Evolutionary conservation across 108 stramenopile species (phyloP), one percentile per base, ranked within the genome.

Genomic region (Craspedostauros australis): DNA sequence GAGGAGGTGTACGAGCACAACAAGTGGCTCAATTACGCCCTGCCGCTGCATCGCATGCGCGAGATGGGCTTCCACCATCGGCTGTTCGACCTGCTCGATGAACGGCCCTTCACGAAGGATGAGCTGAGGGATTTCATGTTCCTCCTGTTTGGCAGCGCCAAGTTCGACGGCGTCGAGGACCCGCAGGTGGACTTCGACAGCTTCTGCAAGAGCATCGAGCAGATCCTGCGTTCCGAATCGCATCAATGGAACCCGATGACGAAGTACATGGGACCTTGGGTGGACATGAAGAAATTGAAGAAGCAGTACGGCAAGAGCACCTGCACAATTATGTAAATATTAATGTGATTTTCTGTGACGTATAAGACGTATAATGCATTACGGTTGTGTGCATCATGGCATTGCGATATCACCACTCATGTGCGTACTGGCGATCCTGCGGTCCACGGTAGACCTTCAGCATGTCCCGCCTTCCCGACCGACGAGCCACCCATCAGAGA

Each of bases 41-140:
- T 91, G 15, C 77, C 86, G 1, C 32, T 96, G 39, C 95, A 96
- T 65, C 54, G 82, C 20, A 65, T 87, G 43, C 65, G 94, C 5
- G 94, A 96, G 53, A 86, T 90, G 75, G 95, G 95, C 0, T 88
- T 80, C 49, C 75, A 79, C 32, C 50, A 83, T 44, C 67, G 84
- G 26, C 47, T 84, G 22, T 88, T 96, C 66, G 91, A 91, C 48
- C 54, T 96, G 64, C 34, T 94, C 56, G 92, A 91, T 53, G 91
- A 95, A 54, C 57, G 83, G 16, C 43, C 18, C 5, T 66, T 93
- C 3, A 77, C 75, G 4, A 53, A 57, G 24, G 72, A 66, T 31
- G 92, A 94, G 40, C 9, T 94, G 2, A 49, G 73, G 28, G 81
- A 87, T 18, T 88, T 88, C 59, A 77, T 76, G 51, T 23, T 39